Base-by-base conservation (phyloP, 345 rosid genomes). In the Linum lewisii region DNA sequence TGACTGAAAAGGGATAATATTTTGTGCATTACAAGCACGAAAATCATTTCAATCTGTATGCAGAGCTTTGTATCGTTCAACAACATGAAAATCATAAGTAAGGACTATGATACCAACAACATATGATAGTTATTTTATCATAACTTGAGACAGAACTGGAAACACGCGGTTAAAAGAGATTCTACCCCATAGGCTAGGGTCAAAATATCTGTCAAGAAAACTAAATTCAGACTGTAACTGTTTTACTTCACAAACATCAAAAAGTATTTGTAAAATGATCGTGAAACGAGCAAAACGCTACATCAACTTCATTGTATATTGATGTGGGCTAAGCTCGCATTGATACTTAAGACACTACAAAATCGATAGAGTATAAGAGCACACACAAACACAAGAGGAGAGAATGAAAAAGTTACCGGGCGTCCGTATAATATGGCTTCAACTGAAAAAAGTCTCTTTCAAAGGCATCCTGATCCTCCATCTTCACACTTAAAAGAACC, bases 371-470 rank as follows among this genome's bases (percentile, higher is more conserved):
- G 47, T 11, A 42, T 16, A 42, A 23, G 13, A 22, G 19, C 20
- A 8, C 55, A 19, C 23, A 25, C 16, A 11, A 60, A 19, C 23
- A 25, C 16, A 11, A 60, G n/a, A 5, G 1, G 32, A 64, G 54
- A 13, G 32, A 23, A 11, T 8, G 5, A 57, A 49, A 8, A 26
- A 65, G 47, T 76, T 72, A 92, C 98, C 93, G 68, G 21, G 88
- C 97, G 77, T 93, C 95, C 0, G 95, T 88, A 58, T 89, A 89
- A 63, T 87, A 87, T 1, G 97, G 95, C 77, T 93, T 87, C 80
- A 93, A 69, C 84, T 93, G 99, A 75, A 78, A 89, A 75, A 87
- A 93, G 73, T 93, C 91, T 63, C 97, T 81, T 82, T 93, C 97
- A 78, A 93, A 93, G 26, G 88, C 95, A 69, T 85, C 95, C 76